Evolutionary conservation across 129 eudicot species (phyloP), one percentile per base, ranked within the genome.

Genomic region (Logfia minima): DNA sequence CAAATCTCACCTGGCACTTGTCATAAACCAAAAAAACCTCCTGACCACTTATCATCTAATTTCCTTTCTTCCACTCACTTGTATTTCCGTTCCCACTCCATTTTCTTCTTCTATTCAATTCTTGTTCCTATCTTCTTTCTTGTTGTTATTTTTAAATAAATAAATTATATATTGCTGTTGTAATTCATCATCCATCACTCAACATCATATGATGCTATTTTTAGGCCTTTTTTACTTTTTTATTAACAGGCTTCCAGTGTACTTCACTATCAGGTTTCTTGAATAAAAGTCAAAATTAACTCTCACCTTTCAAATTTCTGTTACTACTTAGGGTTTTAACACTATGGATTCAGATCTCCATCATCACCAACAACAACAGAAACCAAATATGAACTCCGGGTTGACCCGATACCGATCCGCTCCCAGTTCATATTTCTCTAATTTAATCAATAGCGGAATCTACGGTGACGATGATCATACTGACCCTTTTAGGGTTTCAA

Each of bases 401-500:
- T 86, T 92, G 70, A 84, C 89, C 18, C 82, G 97, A 41, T 89
- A 89, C 72, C 79, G 88, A 67, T 92, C 97, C 9, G 97, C 97
- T 0, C 97, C 97, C 16, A 92, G 92, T 66, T 89, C 97, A 0
- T 92, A 87, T 45, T 91, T 92, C 56, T 68, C 89, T 4, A 79
- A 66, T 68, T 56, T 89, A 32, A 70, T 89, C 3, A 78, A 67
- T 66, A 80, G 74, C 55, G 83, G 76, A 2, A 45, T 68, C 0
- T 88, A 77, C 56, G 89, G 83, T 37, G 87, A 71, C 22, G 96
- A 91, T 31, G 94, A 86, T 66, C 59, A 48, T 48, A 48, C 72
- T 39, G 92, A 84, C 35, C 81, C 75, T 5, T 81, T 87, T 67
- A 65, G 85, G 55, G 77, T 77, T 60, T 81, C 86, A 11, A 89